Evolutionary conservation across 768 basidiomycete species (phyloP).

Genomic region (Lentinula sp.): DNA sequence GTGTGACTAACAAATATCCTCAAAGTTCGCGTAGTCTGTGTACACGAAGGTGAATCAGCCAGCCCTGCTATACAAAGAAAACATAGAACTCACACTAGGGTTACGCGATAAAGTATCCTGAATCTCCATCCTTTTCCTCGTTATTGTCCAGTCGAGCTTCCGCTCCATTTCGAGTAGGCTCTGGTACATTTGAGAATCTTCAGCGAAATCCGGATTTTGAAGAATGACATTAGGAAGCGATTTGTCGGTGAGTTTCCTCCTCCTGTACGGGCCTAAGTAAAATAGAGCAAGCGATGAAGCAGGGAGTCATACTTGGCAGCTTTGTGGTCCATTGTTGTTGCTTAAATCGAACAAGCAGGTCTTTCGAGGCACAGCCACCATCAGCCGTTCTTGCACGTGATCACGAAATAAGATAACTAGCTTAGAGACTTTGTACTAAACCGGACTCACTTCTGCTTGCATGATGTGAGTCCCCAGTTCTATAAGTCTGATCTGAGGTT

Average conservation of each 20-base stretch:
- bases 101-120: constrained; percentile 80
- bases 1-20: constrained; percentile 87
- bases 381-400: background rate
- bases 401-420: too few species aligned
- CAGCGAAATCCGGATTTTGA: constrained; percentile 67
- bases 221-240: constrained; percentile 71
- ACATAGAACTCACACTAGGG: constrained; percentile 46
- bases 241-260: constrained; percentile 77
- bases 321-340: background rate
- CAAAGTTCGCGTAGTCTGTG: constrained; percentile 74
- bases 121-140: constrained; percentile 83
- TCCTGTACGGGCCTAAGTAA: constrained; percentile 31
- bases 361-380: background rate
- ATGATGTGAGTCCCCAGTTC: too few species aligned
- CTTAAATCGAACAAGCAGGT: background rate
- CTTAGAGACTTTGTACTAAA: too few species aligned
- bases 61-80: too few species aligned
- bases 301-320: background rate
- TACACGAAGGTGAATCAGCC: background rate
- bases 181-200: constrained; percentile 83
- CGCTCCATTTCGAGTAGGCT: constrained; percentile 85
- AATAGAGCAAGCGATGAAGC: background rate
- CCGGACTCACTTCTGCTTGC: too few species aligned
- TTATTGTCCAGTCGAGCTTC: constrained; percentile 93
- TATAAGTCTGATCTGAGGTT: background rate